These are phyloP conservation scores for Phytophthora fragariaefolia DNA, from an alignment of 352 stramenopile genomes.

Conservation along the genomic window DNA sequence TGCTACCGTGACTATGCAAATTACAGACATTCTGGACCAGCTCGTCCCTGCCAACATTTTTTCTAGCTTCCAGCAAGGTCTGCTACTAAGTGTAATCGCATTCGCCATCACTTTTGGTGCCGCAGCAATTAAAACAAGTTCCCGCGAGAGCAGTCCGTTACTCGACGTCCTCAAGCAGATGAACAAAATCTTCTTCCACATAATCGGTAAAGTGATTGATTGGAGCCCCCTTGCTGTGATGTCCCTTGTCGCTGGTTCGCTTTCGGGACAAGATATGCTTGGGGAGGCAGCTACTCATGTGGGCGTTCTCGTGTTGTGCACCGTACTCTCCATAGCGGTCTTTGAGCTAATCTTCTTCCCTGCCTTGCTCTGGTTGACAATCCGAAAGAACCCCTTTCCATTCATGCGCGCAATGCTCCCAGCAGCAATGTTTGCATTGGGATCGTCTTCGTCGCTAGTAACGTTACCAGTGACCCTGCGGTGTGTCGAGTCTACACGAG, in stretches of 20 bases:
- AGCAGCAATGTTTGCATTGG: constrained; percentile 69
- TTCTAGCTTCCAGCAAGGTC: constrained; percentile 53
- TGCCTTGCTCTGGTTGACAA: constrained; percentile 50
- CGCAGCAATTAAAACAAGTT: constrained; percentile 53
- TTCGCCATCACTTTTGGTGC: constrained; percentile 72
- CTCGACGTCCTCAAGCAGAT: constrained; percentile 69
- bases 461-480: constrained; percentile 72
- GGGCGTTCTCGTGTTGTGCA: constrained; percentile 63
- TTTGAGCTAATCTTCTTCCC: constrained; percentile 70
- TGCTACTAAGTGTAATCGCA: constrained; percentile 66
- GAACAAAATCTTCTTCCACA: constrained; percentile 74
- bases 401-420: constrained; percentile 75
- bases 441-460: constrained; percentile 70
- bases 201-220: constrained; percentile 71
- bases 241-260: constrained; percentile 74
- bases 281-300: constrained; percentile 54
- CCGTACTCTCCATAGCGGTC: constrained; percentile 47
- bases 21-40: constrained; percentile 62
- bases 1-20: constrained; percentile 53
- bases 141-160: constrained; percentile 62
- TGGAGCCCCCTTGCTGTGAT: constrained; percentile 70
- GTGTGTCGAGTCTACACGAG: constrained; percentile 64
- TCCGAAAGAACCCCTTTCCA: constrained; percentile 57
- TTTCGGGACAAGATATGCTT: constrained; percentile 56
- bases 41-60: constrained; percentile 69